A percentile compares a stretch with the other conserved stretches of the same genome.
Evolutionary conservation across 1,284 basidiomycete genomes (phyloP).

Genomic region (Agroathelia rolfsii): DNA sequence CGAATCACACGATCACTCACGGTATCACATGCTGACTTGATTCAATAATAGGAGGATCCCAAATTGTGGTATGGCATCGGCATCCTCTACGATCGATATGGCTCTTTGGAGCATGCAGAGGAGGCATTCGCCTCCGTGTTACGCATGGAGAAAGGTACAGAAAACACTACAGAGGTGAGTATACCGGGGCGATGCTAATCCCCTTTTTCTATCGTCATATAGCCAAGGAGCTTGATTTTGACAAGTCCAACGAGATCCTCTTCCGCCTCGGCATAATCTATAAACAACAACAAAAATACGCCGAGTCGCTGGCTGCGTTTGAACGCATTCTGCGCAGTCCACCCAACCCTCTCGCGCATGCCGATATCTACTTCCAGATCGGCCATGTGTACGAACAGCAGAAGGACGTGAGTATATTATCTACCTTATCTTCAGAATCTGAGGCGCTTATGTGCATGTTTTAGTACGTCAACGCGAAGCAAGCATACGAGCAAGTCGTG

Average conservation of each 20-base stretch:
- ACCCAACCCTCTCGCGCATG: constrained; percentile 89
- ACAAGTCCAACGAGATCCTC: constrained; percentile 98
- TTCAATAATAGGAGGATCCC: constrained; percentile 67
- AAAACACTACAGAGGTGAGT: too few species aligned
- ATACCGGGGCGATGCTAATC: too few species aligned
- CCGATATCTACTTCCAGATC: constrained; percentile 99
- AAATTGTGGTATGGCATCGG: constrained; percentile 99
- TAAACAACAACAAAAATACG: constrained; percentile 95
- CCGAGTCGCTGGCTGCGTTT: constrained; percentile 83
- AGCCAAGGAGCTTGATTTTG: constrained; percentile 67
- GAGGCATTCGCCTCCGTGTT: constrained; percentile 97
- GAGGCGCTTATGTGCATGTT: constrained; percentile 7
- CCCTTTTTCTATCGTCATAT: constrained; percentile 10
- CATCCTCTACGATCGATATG: constrained; percentile 97
- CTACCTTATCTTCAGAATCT: too few species aligned
- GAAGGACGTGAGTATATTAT: constrained; percentile 80
- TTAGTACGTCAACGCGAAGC: constrained; percentile 82
- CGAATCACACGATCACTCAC: constrained; percentile 10
- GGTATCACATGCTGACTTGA: constrained; percentile 16
- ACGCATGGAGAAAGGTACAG: constrained; percentile 96
- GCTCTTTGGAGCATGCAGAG: constrained; percentile 96
- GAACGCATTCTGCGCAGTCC: constrained; percentile 94
- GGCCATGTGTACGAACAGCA: constrained; percentile 98
- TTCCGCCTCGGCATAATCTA: constrained; percentile 99
- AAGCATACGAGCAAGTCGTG: constrained; percentile 96